phyloP scores from a whole-genome alignment of 1,139 yeast species.

The Lodderomyces theae region DNA sequence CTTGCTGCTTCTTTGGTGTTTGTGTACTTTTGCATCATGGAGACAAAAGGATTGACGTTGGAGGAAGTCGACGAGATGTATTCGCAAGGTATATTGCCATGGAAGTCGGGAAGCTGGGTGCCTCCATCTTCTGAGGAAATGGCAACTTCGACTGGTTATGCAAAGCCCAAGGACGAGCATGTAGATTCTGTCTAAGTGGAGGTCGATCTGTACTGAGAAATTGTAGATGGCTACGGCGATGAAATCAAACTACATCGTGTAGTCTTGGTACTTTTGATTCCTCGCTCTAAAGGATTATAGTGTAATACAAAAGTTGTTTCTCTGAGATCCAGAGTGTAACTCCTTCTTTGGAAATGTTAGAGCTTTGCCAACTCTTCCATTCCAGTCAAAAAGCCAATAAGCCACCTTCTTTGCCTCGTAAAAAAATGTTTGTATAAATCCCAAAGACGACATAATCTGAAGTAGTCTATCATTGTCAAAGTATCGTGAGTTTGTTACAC shows the following conservation, averaged over 20 bases:
- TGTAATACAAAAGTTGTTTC: constrained; percentile 64
- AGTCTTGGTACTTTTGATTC: too few species aligned
- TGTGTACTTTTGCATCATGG: constrained; percentile 57
- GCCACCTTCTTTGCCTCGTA: constrained; percentile 74
- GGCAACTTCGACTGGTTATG: constrained; percentile 31
- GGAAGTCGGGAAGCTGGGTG: constrained; percentile 45
- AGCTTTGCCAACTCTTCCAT: constrained; percentile 21
- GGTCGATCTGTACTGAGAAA: too few species aligned
- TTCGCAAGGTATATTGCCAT: constrained; percentile 40
- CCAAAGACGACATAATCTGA: constrained; percentile 54
- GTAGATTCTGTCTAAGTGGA: too few species aligned
- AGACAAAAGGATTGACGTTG: constrained; percentile 63
- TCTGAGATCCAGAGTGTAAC: constrained; percentile 48
- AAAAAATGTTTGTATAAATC: constrained; percentile 47
- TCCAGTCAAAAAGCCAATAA: constrained; percentile 66
- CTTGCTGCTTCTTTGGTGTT: constrained; percentile 53
- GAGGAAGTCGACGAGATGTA: constrained; percentile 71
- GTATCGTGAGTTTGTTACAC: constrained; percentile 79
- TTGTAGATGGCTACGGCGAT: too few species aligned
- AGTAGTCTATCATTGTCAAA: constrained; percentile 47
- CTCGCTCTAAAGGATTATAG: background rate
- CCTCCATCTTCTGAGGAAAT: constrained; percentile 35
- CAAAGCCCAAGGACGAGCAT: constrained; percentile 26
- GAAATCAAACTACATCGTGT: too few species aligned
- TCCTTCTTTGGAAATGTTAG: constrained; percentile 40